phyloP scores from a whole-genome alignment of 2,329 filamentous ascomycete species.

The Xylaria sp. region DNA sequence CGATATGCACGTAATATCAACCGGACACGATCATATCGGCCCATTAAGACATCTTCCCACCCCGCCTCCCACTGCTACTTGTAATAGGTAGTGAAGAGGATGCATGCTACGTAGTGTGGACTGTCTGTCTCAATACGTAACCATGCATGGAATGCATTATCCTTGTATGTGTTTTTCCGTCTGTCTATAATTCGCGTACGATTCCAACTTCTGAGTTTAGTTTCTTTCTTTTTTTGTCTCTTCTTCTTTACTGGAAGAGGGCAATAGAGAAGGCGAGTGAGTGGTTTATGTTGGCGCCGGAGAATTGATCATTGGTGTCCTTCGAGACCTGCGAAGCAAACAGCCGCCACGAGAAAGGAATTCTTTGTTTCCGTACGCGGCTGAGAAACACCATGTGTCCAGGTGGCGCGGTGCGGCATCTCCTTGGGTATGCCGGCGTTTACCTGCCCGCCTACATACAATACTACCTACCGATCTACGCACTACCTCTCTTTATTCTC shows the following conservation, averaged over 20 bases:
- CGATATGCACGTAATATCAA: no score
- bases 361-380: conserved; percentile 2
- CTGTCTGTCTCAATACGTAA: background rate
- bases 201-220: no score
- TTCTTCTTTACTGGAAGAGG: no score
- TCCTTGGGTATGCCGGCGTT: background rate
- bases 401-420: background rate
- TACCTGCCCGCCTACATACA: background rate
- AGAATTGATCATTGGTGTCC: background rate
- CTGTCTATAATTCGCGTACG: no score
- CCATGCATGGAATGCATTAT: background rate
- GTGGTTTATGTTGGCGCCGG: background rate
- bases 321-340: background rate
- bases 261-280: background rate
- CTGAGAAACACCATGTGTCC: background rate
- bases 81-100: background rate
- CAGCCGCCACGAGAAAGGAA: background rate
- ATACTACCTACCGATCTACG: background rate
- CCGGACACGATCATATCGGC: no score
- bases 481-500: background rate
- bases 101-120: no score
- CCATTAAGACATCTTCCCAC: no score
- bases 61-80: no score
- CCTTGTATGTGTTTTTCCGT: background rate
- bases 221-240: no score